Evolutionary conservation across 441 rosid species (phyloP), one percentile per base, ranked within the genome.

Genomic region (Raphanus hybrid): DNA sequence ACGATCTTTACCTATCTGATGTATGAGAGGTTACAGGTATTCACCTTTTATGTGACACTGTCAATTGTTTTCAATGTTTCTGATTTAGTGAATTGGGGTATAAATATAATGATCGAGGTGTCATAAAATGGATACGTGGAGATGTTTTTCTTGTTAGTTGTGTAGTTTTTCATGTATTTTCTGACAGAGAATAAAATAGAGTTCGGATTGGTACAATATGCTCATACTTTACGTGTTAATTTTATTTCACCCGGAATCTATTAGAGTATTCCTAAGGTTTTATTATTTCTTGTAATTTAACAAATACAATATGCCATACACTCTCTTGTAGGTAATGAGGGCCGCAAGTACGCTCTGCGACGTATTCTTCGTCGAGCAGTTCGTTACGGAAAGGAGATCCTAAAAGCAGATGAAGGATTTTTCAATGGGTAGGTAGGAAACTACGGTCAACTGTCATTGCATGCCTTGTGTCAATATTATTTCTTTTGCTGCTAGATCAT

Each of bases 361-460:
- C 97, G 98, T 58, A 96, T 96, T 82, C 98, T 96, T 77, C 99
- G 99, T 62, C 96, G 98, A 81, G 99, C 98, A 65, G 97, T 96
- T 73, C 96, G 99, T 37, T 94, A 92, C 77, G 98, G 99, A 29
- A 90, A 86, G 55, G 98, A 96, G 86, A 96, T 92, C 79, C 83
- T 96, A 7, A 92, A 90, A 81, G 98, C 98, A 16, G 87, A 82
- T 71, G 95, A 90, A 84, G 99, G 99, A 57, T 96, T 94, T 85
- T 94, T 96, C 78, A 91, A 85, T 58, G 87, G 98, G 99, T 96
- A 86, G 29, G 87, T 18, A 18, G 20, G 20, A 18, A 18, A 18
- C 20, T 18, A 18, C 20, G 20, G 20, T 18, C 20, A 18, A 18
- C 20, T 18, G 8, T 16, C 8, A n/a, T 3, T 58, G 8, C 34